Evolutionary conservation across 106 monocot genomes (phyloP).

Genomic region (Cymbidium sinense): DNA sequence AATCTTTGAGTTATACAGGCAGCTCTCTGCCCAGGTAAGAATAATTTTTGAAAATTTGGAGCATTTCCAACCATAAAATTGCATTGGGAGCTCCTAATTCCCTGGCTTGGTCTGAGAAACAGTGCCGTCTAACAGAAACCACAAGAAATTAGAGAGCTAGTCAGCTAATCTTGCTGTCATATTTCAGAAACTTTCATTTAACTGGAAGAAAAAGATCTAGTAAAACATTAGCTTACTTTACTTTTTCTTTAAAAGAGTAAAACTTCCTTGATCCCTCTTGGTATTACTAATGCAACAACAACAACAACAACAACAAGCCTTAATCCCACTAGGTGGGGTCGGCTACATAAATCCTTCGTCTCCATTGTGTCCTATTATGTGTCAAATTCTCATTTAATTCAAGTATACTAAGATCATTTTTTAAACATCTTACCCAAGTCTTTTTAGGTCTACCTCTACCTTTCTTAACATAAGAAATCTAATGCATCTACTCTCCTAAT

Average conservation of each 20-base stretch:
- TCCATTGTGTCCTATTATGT: too few relatives aligned
- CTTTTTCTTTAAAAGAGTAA: neutral
- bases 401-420: too few relatives aligned
- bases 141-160: neutral
- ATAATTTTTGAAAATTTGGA: constrained; percentile 47
- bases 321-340: too few relatives aligned
- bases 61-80: constrained; percentile 45
- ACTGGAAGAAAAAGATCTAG: neutral
- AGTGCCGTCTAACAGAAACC: constrained; percentile 33
- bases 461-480: too few relatives aligned
- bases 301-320: too few relatives aligned
- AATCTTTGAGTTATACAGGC: constrained; percentile 17
- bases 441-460: too few relatives aligned
- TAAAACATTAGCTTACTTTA: neutral
- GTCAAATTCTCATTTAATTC: too few relatives aligned
- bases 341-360: too few relatives aligned
- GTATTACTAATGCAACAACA: neutral
- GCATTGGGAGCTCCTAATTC: constrained; percentile 59
- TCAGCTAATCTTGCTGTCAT: neutral
- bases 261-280: neutral
- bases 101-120: constrained; percentile 31
- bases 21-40: constrained; percentile 23
- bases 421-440: too few relatives aligned
- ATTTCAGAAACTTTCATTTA: neutral
- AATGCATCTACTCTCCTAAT: too few relatives aligned